These are phyloP conservation scores for Leccinum sublutescens DNA, from an alignment of 768 basidiomycete genomes.

Conservation along the genomic window DNA sequence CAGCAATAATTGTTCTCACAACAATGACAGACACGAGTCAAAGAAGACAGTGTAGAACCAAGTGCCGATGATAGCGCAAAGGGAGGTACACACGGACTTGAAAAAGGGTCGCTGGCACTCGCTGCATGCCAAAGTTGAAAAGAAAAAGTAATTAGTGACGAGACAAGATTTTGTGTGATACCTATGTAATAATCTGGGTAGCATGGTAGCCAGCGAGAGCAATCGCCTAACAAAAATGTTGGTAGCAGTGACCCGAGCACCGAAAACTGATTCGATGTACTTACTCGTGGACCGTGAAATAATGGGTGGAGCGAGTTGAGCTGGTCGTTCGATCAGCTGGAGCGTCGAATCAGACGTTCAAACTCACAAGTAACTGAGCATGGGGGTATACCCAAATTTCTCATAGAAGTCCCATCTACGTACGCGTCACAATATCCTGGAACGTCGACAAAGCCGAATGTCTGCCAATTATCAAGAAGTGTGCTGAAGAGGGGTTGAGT, in stretches of 20 bases:
- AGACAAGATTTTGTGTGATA: not conserved
- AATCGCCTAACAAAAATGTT: slow-evolving; percentile 52
- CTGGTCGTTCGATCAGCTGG: slow-evolving; percentile 41
- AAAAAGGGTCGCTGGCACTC: no score
- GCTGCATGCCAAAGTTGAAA: no score
- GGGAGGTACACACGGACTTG: no score
- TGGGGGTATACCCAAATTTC: no score
- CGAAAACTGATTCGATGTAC: slow-evolving; percentile 14
- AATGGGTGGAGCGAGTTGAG: slow-evolving; percentile 58
- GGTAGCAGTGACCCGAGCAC: not conserved
- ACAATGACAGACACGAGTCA: no score
- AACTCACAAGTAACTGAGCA: no score
- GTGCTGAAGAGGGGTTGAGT: slow-evolving; percentile 58
- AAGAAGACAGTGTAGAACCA: no score
- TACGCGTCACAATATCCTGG: slow-evolving; percentile 62
- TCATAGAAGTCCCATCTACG: slow-evolving; percentile 40
- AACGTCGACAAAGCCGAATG: slow-evolving; percentile 55
- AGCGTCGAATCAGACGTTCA: no score
- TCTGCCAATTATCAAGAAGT: slow-evolving; percentile 44
- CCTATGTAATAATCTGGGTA: slow-evolving; percentile 6
- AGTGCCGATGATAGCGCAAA: no score
- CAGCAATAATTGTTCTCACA: no score
- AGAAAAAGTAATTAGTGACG: not conserved
- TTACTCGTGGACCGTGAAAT: slow-evolving; percentile 60
- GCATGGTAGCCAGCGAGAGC: slow-evolving; percentile 31